Evolutionary conservation across 108 stramenopile genomes (phyloP), one percentile per base, ranked within the genome.

Genomic region (Skeletonema grethae): DNA sequence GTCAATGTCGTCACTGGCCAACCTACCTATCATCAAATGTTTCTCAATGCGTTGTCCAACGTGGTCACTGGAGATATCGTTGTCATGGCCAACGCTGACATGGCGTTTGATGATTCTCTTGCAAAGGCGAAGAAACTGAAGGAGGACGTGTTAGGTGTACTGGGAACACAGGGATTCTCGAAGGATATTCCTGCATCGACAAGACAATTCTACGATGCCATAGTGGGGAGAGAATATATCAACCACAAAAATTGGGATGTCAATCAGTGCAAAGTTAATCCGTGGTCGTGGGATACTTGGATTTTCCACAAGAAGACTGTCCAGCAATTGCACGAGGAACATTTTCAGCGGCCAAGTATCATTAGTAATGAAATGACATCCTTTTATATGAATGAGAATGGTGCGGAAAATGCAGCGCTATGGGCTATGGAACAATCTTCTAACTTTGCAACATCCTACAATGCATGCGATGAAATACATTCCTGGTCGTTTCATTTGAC

Each of bases 301-400:
- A 24, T 53, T 22, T 53, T 53, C 7, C 41, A 43, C 4, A 43
- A 43, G 15, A 3, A 43, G 3, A 0, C 41, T 0, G 3, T 43
- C 4, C 41, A 43, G 15, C 3, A 43, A 43, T 22, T 53, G 7
- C 50, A 53, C 1, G 50, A 53, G 20, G 22, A 53, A 10, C 50
- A 53, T 22, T 53, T 53, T 8, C 50, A 53, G 20, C 50, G 50
- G 6, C 50, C 50, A 53, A 53, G 7, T 53, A 10, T 24, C 8
- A 16, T n/a, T 7, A 53, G 16, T 53, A 20, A 22, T 53, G 50
- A 53, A 53, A 53, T 53, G 50, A 22, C 50, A 22, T 22, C 50
- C 4, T 53, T 53, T 22, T 53, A 53, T 53, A 53, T 53, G 50
- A 53, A 53, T 53, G 50, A 53, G 22, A 53, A 53, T 24, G 50